Percentiles rank a stretch among this genome's conserved stretches.
Evolutionary conservation across 352 stramenopile genomes (phyloP).

Genomic region (Phytophthora lateralis): DNA sequence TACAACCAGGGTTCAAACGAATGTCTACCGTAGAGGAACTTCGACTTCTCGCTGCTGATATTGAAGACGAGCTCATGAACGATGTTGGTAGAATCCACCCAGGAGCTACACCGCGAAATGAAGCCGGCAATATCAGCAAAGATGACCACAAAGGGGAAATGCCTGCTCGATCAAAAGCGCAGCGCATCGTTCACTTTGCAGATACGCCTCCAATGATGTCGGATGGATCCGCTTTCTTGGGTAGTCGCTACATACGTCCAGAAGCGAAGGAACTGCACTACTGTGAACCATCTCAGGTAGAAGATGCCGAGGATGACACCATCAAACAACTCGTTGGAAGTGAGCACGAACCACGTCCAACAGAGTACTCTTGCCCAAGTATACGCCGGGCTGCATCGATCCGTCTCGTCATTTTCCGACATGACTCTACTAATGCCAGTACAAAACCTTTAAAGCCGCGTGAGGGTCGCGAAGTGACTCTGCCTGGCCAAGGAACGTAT

Average conservation of each 20-base stretch:
- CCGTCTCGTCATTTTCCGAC: constrained; percentile 32
- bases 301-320: constrained; percentile 32
- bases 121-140: neutral
- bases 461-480: constrained; percentile 24
- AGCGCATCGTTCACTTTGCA: constrained; percentile 36
- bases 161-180: neutral
- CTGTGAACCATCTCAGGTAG: constrained; percentile 22
- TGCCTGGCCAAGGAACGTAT: constrained; percentile 38
- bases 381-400: constrained; percentile 7
- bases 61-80: constrained; percentile 30
- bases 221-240: constrained; percentile 42
- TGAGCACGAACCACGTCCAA: constrained; percentile 5
- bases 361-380: neutral
- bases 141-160: neutral
- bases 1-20: constrained; percentile 8
- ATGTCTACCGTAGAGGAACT: constrained; percentile 31
- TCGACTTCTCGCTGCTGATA: constrained; percentile 28
- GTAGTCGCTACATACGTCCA: constrained; percentile 58
- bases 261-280: constrained; percentile 31
- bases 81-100: constrained; percentile 8
- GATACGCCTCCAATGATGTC: constrained; percentile 30
- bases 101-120: neutral
- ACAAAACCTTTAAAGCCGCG: constrained; percentile 6
- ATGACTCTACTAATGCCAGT: constrained; percentile 21
- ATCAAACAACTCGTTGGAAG: constrained; percentile 24